Base-by-base conservation (phyloP, 176 grass and related monocot species). In the Avena sativa region DNA sequence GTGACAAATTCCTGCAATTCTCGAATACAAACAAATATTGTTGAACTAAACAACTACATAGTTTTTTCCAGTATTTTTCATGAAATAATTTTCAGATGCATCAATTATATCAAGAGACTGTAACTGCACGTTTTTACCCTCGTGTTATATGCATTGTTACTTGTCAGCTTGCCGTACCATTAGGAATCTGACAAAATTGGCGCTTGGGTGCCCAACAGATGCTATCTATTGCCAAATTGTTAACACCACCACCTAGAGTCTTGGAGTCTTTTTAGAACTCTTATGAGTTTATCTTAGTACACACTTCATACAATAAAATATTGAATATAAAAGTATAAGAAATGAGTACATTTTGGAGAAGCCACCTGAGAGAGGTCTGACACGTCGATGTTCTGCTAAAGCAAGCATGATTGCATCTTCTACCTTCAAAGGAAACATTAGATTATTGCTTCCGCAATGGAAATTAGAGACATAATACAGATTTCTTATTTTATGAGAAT, bases 401-500 rank as follows among this genome's bases (percentile, higher is more conserved):
- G 92, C 80, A 90, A 96, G 88, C 85, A 96, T 76, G 74, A 98
- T 77, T 78, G 96, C 93, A 83, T 96, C 96, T 83, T 98, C 93
- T 79, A 98, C 94, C 96, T 98, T 91, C 87, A 96, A 91, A 87
- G 64, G 63, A 48, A 50, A 79, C 68, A 83, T 64, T 61, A 83
- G 30, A 52, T 79, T 73, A 63, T 79, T 67, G 69, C 78, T 62
- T 81, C 6, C 10, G 32, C 17, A 81, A 49, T 23, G 44, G 17
- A 86, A 87, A 79, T 38, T 56, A 66, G 8, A 91, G 68, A 77
- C 26, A 83, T 3, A 71, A 80, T 46, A 62, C 7, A 62, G 79
- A 49, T 70, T 68, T 79, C n/a, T 44, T 30, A 6, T 84, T 52
- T 84, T 47, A 20, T 83, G 74, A 71, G 57, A 85, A 89, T 50